phyloP scores from a whole-genome alignment of 176 grass and related monocot species.

The Ampelocalamus luodianensis region DNA sequence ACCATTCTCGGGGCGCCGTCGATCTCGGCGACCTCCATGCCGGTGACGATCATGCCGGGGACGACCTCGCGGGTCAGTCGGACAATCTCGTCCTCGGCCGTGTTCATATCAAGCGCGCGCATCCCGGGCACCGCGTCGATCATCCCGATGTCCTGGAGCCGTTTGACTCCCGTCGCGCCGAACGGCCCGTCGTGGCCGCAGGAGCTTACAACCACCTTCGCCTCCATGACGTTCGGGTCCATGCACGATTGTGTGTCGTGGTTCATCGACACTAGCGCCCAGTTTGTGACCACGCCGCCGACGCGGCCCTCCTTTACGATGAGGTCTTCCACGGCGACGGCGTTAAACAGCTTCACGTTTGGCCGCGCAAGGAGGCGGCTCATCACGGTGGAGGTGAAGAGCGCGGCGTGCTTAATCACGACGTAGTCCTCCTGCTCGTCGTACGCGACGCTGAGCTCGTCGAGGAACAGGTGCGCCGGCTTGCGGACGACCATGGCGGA shows the following conservation, averaged over 20 bases:
- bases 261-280: conserved; percentile 94
- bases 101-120: conserved; percentile 92
- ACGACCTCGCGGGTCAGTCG: conserved; percentile 86
- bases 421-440: conserved; percentile 89
- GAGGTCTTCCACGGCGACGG: conserved; percentile 89
- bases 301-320: conserved; percentile 80
- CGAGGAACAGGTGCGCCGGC: conserved; percentile 89
- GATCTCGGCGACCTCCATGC: conserved; percentile 99
- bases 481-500: conserved; percentile 98
- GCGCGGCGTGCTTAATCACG: conserved; percentile 84
- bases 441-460: conserved; percentile 76
- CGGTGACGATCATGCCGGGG: conserved; percentile 94
- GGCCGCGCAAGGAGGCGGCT: conserved; percentile 73
- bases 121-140: conserved; percentile 85
- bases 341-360: conserved; percentile 98
- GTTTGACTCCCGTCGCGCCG: conserved; percentile 86
- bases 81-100: conserved; percentile 90
- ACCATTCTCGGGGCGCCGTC: conserved; percentile 97
- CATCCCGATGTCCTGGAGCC: conserved; percentile 94
- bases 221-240: conserved; percentile 97
- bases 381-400: conserved; percentile 97
- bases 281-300: conserved; percentile 92
- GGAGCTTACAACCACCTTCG: conserved; percentile 94
- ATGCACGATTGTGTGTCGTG: conserved; percentile 98
- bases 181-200: conserved; percentile 95